Percentiles rank a stretch among this genome's conserved stretches.
These are phyloP conservation scores for Aureoboletus auriporus DNA, from an alignment of 768 basidiomycete species.

Conservation along the genomic window DNA sequence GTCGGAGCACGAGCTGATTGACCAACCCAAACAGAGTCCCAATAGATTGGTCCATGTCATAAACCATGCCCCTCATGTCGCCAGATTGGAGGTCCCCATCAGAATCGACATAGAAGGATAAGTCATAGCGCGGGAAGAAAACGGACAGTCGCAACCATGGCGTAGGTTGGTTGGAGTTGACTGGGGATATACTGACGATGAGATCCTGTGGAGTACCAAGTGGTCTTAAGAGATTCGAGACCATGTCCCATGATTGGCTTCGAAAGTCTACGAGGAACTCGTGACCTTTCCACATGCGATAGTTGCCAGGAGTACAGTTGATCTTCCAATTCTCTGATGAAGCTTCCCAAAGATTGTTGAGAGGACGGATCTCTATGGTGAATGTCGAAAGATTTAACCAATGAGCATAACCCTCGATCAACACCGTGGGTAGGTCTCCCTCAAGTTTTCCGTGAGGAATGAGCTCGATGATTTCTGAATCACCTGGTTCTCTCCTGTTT, in stretches of 20 bases:
- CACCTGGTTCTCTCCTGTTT: too few species aligned
- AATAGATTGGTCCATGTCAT: conserved; percentile 11
- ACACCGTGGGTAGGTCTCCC: neutral
- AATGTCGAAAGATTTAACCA: too few species aligned
- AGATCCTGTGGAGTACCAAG: conserved; percentile 10
- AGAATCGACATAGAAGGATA: conserved; percentile 31
- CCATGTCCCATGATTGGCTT: conserved; percentile 23
- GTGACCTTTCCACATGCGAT: conserved; percentile 2
- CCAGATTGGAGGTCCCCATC: conserved; percentile 11
- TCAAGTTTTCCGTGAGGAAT: conserved; percentile 24
- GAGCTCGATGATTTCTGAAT: conserved; percentile 12
- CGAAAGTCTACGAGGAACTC: conserved; percentile 22
- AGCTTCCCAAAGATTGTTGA: conserved; percentile 14
- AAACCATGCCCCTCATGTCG: conserved; percentile 4
- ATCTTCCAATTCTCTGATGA: conserved; percentile 25
- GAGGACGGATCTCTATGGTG: too few species aligned
- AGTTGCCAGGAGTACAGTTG: neutral
- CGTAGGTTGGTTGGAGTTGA: neutral
- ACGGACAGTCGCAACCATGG: conserved; percentile 18
- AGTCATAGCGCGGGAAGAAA: conserved; percentile 35
- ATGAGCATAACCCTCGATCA: too few species aligned
- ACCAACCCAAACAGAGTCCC: conserved; percentile 43
- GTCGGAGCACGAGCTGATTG: conserved; percentile 37
- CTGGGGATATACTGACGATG: neutral
- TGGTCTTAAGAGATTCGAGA: conserved; percentile 17